A percentile compares a stretch with the other conserved stretches of the same genome.
Conservation (phyloP, 306 rosid species). For the Styphnolobium japonicum region DNA sequence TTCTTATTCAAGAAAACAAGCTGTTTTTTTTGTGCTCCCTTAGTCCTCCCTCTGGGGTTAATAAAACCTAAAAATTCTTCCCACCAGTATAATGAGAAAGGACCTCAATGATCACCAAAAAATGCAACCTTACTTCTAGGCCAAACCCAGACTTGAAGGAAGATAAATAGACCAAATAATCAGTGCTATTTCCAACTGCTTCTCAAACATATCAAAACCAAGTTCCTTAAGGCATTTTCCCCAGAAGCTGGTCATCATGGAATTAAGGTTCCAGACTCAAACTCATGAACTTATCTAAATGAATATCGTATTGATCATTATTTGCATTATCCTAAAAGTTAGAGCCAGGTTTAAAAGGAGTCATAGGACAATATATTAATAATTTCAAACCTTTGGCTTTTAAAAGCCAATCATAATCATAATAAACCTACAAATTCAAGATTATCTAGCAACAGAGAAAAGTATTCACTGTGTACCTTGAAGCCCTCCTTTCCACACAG, state of each 20-base stretch:
- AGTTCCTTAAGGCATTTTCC: neutral
- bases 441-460: neutral
- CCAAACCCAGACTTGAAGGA: neutral
- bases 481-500: slow-evolving; percentile 87
- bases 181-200: neutral
- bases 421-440: neutral
- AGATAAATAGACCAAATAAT: neutral
- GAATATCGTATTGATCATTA: neutral
- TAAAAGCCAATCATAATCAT: neutral
- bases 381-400: neutral
- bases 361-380: neutral
- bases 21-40: neutral
- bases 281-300: neutral
- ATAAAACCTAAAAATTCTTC: neutral
- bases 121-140: neutral
- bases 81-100: neutral
- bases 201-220: neutral
- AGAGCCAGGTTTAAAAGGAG: neutral
- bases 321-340: neutral
- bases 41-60: neutral
- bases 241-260: neutral
- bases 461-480: slow-evolving; percentile 50
- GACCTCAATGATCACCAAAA: neutral
- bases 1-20: slow-evolving; percentile 1
- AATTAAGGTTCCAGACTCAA: neutral